Evolutionary conservation across 495 filamentous ascomycete species (phyloP).

Genomic region (Annulohypoxylon stygium): DNA sequence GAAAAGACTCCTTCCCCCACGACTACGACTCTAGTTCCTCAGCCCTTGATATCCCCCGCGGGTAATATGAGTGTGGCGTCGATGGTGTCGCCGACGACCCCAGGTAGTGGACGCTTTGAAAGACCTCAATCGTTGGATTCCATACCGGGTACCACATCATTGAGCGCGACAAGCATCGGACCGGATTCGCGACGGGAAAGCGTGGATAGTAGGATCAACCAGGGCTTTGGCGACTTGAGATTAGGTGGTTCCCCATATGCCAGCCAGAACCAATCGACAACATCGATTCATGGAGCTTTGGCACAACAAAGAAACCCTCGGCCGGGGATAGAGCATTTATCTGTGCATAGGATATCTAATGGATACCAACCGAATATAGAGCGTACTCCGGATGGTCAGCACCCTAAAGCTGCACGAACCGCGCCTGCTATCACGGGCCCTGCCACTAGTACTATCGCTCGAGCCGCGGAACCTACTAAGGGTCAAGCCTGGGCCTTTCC

Average conservation of each 20-base stretch:
- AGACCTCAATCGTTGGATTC: conserved; percentile 63
- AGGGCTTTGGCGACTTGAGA: conserved; percentile 75
- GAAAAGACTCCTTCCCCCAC: conserved; percentile 69
- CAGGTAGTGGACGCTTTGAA: conserved; percentile 59
- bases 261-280: conserved; percentile 81
- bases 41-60: conserved; percentile 61
- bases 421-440: conserved; percentile 83
- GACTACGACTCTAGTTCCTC: conserved; percentile 56
- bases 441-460: conserved; percentile 80
- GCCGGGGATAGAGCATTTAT: conserved; percentile 54
- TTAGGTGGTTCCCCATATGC: conserved; percentile 78
- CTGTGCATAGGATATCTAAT: conserved; percentile 71
- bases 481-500: conserved; percentile 88
- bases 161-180: conserved; percentile 41
- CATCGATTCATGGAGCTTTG: conserved; percentile 72
- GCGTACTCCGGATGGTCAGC: conserved; percentile 65
- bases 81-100: conserved; percentile 67
- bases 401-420: conserved; percentile 67
- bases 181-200: conserved; percentile 76
- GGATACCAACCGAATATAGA: conserved; percentile 69
- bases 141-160: conserved; percentile 35
- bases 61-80: conserved; percentile 68
- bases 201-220: conserved; percentile 81
- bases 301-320: conserved; percentile 67
- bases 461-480: conserved; percentile 83